Conservation (phyloP, 2,329 filamentous ascomycete genomes). For the Colletotrichum nymphaeae region DNA sequence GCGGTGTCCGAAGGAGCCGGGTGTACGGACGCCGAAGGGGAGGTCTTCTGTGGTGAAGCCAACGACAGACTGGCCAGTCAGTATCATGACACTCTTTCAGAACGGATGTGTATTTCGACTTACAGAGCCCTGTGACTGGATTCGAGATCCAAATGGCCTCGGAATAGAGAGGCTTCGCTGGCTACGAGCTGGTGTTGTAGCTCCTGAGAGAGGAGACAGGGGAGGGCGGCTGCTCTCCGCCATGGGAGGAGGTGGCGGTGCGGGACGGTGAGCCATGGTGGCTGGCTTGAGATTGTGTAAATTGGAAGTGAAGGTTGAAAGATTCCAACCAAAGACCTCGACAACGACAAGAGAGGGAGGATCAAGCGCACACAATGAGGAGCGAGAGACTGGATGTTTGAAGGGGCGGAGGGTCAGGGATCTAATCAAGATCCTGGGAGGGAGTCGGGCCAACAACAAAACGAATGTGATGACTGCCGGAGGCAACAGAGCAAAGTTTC, state of each 20-base stretch:
- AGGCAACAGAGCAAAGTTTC: conserved; percentile 31
- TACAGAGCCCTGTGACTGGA: conserved; percentile 30
- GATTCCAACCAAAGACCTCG: conserved; percentile 6
- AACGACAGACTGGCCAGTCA: conserved; percentile 45
- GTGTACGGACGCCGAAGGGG: conserved; percentile 45
- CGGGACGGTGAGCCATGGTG: neutral
- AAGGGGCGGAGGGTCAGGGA: conserved; percentile 18
- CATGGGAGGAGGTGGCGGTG: conserved; percentile 14
- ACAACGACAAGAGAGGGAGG: neutral
- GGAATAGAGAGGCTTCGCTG: conserved; percentile 35
- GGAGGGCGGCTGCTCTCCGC: conserved; percentile 18
- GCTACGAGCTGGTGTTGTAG: conserved; percentile 21
- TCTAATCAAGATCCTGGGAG: conserved; percentile 30
- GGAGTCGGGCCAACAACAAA: conserved; percentile 27
- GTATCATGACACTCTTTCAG: neutral
- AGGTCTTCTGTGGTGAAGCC: conserved; percentile 43
- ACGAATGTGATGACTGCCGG: conserved; percentile 36
- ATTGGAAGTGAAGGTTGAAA: neutral
- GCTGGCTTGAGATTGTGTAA: neutral
- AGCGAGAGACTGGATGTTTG: conserved; percentile 17
- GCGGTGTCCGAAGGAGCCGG: conserved; percentile 42
- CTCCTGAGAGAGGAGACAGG: conserved; percentile 10
- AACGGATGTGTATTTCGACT: neutral
- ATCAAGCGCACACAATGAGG: conserved; percentile 15
- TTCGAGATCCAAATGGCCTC: conserved; percentile 10